Evolutionary conservation across 129 eudicot genomes (phyloP), one percentile per base, ranked within the genome.

Genomic region (Kitagawia praeruptora): DNA sequence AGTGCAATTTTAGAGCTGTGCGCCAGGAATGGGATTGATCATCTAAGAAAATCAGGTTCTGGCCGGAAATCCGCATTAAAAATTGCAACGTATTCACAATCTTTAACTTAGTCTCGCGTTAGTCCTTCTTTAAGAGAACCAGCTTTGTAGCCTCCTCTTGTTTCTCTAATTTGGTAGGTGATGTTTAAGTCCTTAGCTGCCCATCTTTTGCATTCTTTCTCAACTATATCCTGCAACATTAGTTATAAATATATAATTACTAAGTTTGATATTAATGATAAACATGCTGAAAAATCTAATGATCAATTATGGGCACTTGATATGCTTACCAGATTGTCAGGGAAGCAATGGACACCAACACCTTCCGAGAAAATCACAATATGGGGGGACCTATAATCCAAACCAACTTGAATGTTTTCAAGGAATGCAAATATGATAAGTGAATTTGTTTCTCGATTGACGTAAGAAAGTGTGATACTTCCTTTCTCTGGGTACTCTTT

Each of bases 81-180:
- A 77, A 95, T 95, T 66, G 88, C 93, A 0, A 95, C 99, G 38
- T 85, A 95, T 51, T 95, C 99, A 71, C 99, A 95, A 5, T 89
- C 87, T 48, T 95, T 89, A 49, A 95, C 97, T 74, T 95, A 95
- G 66, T 88, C 94, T 49, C 81, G 93, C 77, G 87, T 92, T 66
- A 95, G 78, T 18, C 99, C 99, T 84, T 95, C 99, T 82, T 95
- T 95, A 81, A 95, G 99, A 7, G 99, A 97, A 48, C 99, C 99
- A 5, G 99, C 99, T 49, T 95, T 95, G 86, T 95, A 95, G 56
- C 99, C 99, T 28, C 93, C 99, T 61, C 99, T 85, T 25, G 56
- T 86, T 82, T 95, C 97, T 84, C 99, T 92, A 74, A 95, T 90
- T 86, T 95, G 99, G 78, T 95, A 95, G 75, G 75, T 86, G 5